phyloP scores from a whole-genome alignment of 371 early-diverging fungal species.

The Haplosporangium sp. region DNA sequence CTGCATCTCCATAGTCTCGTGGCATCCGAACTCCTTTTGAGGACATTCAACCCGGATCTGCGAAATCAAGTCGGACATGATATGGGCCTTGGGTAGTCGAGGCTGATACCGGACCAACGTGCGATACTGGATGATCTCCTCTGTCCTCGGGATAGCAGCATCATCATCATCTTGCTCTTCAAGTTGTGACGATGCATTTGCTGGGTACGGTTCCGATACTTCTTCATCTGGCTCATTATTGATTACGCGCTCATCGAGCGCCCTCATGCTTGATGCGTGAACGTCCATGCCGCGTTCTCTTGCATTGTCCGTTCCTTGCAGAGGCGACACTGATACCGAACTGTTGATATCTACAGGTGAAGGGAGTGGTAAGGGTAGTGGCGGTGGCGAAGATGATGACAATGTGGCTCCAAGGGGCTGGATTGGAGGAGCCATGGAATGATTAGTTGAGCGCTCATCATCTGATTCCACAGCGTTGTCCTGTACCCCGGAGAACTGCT shows the following conservation, averaged over 20 bases:
- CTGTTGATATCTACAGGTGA: background rate
- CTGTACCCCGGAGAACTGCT: background rate
- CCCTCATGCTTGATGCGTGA: too few relatives aligned
- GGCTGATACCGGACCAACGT: constrained; percentile 51
- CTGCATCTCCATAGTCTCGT: constrained; percentile 45
- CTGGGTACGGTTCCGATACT: background rate
- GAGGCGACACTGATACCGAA: background rate
- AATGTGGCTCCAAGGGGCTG: constrained; percentile 18
- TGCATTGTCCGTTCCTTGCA: too few relatives aligned
- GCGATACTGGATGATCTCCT: constrained; percentile 33
- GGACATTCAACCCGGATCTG: constrained; percentile 50
- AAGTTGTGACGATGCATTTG: background rate
- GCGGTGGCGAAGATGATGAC: constrained; percentile 33
- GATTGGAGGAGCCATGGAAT: constrained; percentile 5
- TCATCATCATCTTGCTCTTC: constrained; percentile 1
- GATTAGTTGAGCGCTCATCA: constrained; percentile 4
- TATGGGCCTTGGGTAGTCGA: constrained; percentile 48
- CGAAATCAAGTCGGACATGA: constrained; percentile 54
- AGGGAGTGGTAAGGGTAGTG: constrained; percentile 23
- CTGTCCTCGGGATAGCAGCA: background rate
- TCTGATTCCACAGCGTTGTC: background rate
- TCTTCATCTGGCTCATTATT: background rate
- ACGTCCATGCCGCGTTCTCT: too few relatives aligned
- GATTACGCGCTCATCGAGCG: too few relatives aligned
- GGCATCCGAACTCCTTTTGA: constrained; percentile 30